These are phyloP conservation scores for Xylariomycetidae sp. DNA, from an alignment of 2,329 filamentous ascomycete genomes.

Conservation along the genomic window DNA sequence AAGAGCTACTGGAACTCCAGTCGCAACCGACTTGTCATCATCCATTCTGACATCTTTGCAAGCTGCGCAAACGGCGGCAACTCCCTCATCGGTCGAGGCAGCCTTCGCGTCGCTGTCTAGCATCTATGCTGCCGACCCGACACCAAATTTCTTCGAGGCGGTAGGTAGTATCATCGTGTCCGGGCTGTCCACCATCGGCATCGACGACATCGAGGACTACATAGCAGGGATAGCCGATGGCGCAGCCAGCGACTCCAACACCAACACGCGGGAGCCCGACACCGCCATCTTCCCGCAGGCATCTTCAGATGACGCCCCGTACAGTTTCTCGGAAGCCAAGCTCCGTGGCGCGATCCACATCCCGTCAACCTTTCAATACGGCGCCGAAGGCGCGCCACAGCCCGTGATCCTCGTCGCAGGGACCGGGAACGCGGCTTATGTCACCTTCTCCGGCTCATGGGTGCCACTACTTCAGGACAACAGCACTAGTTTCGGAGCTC, in stretches of 20 bases:
- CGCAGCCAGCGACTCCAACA: constrained; percentile 2
- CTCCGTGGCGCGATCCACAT: constrained; percentile 50
- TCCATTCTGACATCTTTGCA: too few relatives aligned
- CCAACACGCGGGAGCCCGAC: constrained; percentile 1
- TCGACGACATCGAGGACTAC: constrained; percentile 1
- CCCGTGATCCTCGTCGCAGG: constrained; percentile 51
- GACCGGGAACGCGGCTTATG: constrained; percentile 43
- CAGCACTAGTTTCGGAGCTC: constrained; percentile 34
- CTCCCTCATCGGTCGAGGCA: constrained; percentile 1
- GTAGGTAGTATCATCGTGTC: constrained; percentile 1
- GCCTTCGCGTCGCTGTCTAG: constrained; percentile 1
- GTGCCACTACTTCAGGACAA: constrained; percentile 41
- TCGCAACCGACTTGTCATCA: too few relatives aligned
- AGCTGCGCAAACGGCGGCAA: too few relatives aligned
- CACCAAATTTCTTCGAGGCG: constrained; percentile 1
- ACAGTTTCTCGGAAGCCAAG: constrained; percentile 38
- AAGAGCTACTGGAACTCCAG: too few relatives aligned
- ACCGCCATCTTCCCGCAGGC: constrained; percentile 32
- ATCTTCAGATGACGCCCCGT: constrained; percentile 39
- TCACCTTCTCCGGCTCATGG: constrained; percentile 41
- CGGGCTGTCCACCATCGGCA: constrained; percentile 2
- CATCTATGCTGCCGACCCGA: background rate
- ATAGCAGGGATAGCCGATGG: background rate
- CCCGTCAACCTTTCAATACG: constrained; percentile 42
- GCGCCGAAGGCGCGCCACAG: constrained; percentile 36